These are phyloP conservation scores for Boletellus deceptivus DNA, from an alignment of 1,284 basidiomycete genomes.

Conservation along the genomic window DNA sequence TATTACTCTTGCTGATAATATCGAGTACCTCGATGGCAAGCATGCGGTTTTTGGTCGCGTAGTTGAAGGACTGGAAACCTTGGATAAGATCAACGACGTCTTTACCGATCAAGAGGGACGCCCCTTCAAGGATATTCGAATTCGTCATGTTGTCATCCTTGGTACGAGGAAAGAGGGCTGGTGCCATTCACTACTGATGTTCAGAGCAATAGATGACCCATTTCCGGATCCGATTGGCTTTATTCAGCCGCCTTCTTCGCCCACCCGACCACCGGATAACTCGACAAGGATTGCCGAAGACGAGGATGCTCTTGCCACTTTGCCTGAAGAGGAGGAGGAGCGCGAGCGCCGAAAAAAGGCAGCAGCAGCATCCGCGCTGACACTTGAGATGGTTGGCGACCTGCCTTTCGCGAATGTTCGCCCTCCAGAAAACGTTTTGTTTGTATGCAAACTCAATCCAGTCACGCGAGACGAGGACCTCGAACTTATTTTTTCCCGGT, in stretches of 20 bases:
- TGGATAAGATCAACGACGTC: conserved; percentile 92
- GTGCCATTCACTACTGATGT: conserved; percentile 5
- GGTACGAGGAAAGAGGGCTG: conserved; percentile 46
- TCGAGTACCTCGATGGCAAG: conserved; percentile 94
- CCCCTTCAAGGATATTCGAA: conserved; percentile 91
- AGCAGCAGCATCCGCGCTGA: conserved; percentile 89
- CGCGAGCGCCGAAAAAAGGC: conserved; percentile 77
- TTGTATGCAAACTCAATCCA: conserved; percentile 97
- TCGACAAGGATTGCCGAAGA: conserved; percentile 88
- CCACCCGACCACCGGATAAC: conserved; percentile 78
- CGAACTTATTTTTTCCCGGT: conserved; percentile 95
- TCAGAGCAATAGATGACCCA: conserved; percentile 74
- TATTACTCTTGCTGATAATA: conserved; percentile 86
- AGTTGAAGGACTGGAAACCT: conserved; percentile 89
- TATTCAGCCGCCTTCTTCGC: conserved; percentile 71
- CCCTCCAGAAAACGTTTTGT: conserved; percentile 97
- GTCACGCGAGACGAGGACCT: conserved; percentile 95
- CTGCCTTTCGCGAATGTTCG: conserved; percentile 97
- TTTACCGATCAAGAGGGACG: conserved; percentile 86
- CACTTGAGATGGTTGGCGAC: conserved; percentile 99
- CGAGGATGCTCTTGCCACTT: conserved; percentile 76
- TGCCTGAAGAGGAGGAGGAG: conserved; percentile 84
- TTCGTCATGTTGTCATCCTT: conserved; percentile 89
- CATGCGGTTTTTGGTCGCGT: conserved; percentile 96
- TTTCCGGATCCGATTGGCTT: conserved; percentile 85